Conservation (phyloP, 805 yeast genomes). For the Cyberlindnera maclurae region DNA sequence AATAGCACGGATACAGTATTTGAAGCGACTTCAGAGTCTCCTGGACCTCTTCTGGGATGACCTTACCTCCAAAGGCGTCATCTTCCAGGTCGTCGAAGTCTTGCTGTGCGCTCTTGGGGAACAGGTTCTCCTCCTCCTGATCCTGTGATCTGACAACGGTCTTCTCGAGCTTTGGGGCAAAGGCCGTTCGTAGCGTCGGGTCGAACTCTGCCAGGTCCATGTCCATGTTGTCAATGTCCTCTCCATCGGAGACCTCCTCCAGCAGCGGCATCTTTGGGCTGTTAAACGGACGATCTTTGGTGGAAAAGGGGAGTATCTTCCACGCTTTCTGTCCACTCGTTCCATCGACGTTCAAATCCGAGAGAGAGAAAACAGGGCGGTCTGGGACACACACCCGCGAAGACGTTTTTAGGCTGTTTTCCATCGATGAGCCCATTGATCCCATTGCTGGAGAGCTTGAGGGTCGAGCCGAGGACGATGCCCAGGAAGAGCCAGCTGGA, state of each 20-base stretch:
- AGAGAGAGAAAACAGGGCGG: too few relatives aligned
- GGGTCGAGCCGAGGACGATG: too few relatives aligned
- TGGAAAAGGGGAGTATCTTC: too few relatives aligned
- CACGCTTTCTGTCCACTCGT: too few relatives aligned
- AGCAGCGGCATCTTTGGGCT: constrained; percentile 48
- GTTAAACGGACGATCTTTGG: too few relatives aligned
- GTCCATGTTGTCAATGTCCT: constrained; percentile 85
- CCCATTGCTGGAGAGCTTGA: too few relatives aligned
- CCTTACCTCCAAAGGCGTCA: constrained; percentile 16
- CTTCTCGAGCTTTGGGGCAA: constrained; percentile 64
- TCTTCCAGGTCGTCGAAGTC: constrained; percentile 2
- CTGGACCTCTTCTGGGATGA: constrained; percentile 47
- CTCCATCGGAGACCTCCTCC: constrained; percentile 72
- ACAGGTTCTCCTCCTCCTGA: constrained; percentile 19
- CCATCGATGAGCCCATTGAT: too few relatives aligned
- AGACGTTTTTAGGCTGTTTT: too few relatives aligned
- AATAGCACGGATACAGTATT: constrained; percentile 85
- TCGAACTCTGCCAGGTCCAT: constrained; percentile 92
- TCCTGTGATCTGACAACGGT: constrained; percentile 57
- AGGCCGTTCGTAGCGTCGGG: constrained; percentile 56
- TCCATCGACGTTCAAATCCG: too few relatives aligned
- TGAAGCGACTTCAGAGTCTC: constrained; percentile 65
- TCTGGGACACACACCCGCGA: too few relatives aligned
- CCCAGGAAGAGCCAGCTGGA: not conserved
- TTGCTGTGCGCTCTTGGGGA: not conserved